These are phyloP conservation scores for Ilex aquifolium DNA, from an alignment of 257 asterid genomes.

Conservation along the genomic window DNA sequence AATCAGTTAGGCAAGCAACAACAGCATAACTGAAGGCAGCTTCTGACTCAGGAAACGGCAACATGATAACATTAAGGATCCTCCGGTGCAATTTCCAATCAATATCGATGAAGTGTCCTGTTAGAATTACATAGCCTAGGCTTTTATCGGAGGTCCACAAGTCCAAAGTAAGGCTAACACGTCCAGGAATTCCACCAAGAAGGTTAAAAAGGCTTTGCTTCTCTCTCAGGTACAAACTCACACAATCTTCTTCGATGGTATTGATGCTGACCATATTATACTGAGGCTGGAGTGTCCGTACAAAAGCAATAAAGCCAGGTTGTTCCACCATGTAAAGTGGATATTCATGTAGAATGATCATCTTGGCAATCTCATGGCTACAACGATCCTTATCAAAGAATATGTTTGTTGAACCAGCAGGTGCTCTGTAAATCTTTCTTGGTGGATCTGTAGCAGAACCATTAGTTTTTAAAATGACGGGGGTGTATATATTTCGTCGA, in stretches of 20 bases:
- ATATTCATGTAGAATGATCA: constrained; percentile 76
- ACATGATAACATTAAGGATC: constrained; percentile 37
- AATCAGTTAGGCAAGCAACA: constrained; percentile 57
- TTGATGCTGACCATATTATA: constrained; percentile 31
- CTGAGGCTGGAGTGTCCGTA: constrained; percentile 57
- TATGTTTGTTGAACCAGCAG: constrained; percentile 27
- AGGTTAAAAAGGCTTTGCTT: constrained; percentile 56
- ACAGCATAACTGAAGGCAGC: constrained; percentile 43
- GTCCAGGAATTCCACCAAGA: constrained; percentile 56
- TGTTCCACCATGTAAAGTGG: constrained; percentile 72
- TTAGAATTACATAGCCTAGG: constrained; percentile 41
- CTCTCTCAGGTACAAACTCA: constrained; percentile 46
- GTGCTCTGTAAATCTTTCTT: constrained; percentile 56
- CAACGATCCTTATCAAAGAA: constrained; percentile 35
- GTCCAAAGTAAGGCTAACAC: constrained; percentile 59
- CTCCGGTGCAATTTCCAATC: constrained; percentile 73
- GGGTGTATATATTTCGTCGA: constrained; percentile 20
- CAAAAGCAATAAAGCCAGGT: constrained; percentile 52
- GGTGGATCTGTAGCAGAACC: constrained; percentile 45
- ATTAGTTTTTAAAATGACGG: constrained; percentile 21
- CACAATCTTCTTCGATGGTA: constrained; percentile 42
- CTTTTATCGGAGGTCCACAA: constrained; percentile 58
- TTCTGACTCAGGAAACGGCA: constrained; percentile 60
- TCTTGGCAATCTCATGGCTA: constrained; percentile 50
- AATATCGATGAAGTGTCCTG: constrained; percentile 67